Conservation (phyloP, 2,329 filamentous ascomycete genomes). For the Verticillium nubilum region DNA sequence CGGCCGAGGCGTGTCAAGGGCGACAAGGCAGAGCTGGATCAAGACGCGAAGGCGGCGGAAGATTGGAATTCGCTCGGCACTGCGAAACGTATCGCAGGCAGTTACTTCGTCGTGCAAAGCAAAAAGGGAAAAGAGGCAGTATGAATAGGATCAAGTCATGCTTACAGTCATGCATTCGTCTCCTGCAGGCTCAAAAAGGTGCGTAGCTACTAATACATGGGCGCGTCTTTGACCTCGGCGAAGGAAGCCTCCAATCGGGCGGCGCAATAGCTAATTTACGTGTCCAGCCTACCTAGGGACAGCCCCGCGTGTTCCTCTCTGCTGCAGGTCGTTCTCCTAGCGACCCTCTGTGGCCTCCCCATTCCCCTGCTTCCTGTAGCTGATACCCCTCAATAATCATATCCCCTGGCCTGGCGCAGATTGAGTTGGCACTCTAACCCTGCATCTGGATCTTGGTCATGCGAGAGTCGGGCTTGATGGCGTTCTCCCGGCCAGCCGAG, state of each 20-base stretch:
- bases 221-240: background rate
- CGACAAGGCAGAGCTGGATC: conserved; percentile 14
- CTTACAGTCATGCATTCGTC: conserved; percentile 1
- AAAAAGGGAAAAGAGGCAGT: conserved; percentile 22
- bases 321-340: background rate
- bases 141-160: conserved; percentile 6
- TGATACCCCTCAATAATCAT: conserved; percentile 4
- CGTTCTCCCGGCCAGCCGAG: conserved; percentile 10
- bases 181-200: background rate
- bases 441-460: conserved; percentile 20
- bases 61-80: conserved; percentile 66
- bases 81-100: conserved; percentile 61
- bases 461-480: conserved; percentile 14
- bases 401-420: conserved; percentile 9
- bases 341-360: background rate
- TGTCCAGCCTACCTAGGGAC: background rate
- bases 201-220: background rate
- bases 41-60: conserved; percentile 37
- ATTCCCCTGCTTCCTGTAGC: background rate
- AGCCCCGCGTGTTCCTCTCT: too few relatives aligned
- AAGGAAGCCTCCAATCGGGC: background rate
- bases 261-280: background rate
- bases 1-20: conserved; percentile 33
- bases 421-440: conserved; percentile 11
- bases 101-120: conserved; percentile 73